Percentiles rank a stretch among this genome's conserved stretches.
phyloP scores from a whole-genome alignment of 1,139 yeast genomes.

The Suhomyces wounanorum region DNA sequence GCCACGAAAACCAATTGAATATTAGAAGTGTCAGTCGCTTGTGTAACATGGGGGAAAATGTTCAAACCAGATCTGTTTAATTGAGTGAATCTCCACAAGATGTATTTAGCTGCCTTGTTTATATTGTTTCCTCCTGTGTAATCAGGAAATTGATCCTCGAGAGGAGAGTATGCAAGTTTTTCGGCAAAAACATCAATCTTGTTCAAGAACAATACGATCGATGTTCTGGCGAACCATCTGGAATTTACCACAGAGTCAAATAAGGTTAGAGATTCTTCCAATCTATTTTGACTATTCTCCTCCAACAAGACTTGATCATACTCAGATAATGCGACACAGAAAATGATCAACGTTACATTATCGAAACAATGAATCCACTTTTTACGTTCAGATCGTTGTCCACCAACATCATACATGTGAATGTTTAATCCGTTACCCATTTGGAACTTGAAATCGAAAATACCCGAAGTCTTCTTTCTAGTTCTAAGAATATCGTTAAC shows the following conservation, averaged over 20 bases:
- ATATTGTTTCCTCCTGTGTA: conserved; percentile 87
- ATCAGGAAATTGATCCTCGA: conserved; percentile 84
- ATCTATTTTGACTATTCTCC: conserved; percentile 75
- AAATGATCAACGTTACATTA: conserved; percentile 84
- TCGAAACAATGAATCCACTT: conserved; percentile 97
- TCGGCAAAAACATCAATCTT: conserved; percentile 90
- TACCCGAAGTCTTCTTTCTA: conserved; percentile 91
- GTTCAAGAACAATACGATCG: conserved; percentile 82
- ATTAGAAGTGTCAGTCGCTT: conserved; percentile 91
- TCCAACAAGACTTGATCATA: conserved; percentile 86
- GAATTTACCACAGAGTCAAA: conserved; percentile 91
- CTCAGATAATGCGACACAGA: conserved; percentile 88
- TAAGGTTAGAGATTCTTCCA: conserved; percentile 81
- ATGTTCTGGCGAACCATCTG: conserved; percentile 89
- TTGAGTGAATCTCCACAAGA: conserved; percentile 87
- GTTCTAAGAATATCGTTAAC: conserved; percentile 81
- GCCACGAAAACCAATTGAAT: conserved; percentile 89
- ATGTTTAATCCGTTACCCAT: conserved; percentile 72
- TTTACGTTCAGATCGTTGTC: conserved; percentile 89
- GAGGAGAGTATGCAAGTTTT: conserved; percentile 77
- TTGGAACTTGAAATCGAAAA: conserved; percentile 77
- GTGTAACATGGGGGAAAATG: conserved; percentile 88
- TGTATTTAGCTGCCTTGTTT: conserved; percentile 91
- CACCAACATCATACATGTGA: conserved; percentile 92
- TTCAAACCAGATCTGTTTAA: conserved; percentile 80